Conservation (phyloP, 306 rosid genomes). For the Castanea sativa region DNA sequence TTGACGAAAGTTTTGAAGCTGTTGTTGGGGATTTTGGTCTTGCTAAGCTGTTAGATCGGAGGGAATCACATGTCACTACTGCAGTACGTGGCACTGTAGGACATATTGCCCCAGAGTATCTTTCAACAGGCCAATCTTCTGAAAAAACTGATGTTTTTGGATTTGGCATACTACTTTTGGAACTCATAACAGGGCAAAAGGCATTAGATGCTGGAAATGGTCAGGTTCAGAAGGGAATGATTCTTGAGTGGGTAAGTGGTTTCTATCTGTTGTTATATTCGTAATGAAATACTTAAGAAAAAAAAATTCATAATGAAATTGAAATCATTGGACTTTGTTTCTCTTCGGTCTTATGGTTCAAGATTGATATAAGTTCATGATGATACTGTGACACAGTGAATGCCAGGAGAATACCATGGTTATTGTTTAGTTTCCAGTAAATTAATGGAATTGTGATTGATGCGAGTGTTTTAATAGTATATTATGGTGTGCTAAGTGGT, state of each 20-base stretch:
- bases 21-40: slow-evolving; percentile 98
- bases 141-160: slow-evolving; percentile 96
- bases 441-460: background rate
- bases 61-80: slow-evolving; percentile 96
- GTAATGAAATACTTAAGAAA: background rate
- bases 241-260: slow-evolving; percentile 80
- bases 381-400: background rate
- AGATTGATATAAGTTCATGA: background rate
- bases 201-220: slow-evolving; percentile 88
- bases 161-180: slow-evolving; percentile 87
- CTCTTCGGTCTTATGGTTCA: background rate
- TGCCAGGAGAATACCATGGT: background rate
- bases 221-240: slow-evolving; percentile 92
- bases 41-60: slow-evolving; percentile 88
- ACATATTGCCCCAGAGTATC: slow-evolving; percentile 93
- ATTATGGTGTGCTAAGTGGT: background rate
- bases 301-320: too few relatives aligned
- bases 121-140: slow-evolving; percentile 94
- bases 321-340: background rate
- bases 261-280: background rate
- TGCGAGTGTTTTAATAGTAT: background rate
- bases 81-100: slow-evolving; percentile 97
- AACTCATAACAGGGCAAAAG: slow-evolving; percentile 88
- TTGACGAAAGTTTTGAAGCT: slow-evolving; percentile 90
- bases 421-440: background rate